These are phyloP conservation scores for Ogataea paraovalis DNA, from an alignment of 805 yeast species.

Conservation along the genomic window DNA sequence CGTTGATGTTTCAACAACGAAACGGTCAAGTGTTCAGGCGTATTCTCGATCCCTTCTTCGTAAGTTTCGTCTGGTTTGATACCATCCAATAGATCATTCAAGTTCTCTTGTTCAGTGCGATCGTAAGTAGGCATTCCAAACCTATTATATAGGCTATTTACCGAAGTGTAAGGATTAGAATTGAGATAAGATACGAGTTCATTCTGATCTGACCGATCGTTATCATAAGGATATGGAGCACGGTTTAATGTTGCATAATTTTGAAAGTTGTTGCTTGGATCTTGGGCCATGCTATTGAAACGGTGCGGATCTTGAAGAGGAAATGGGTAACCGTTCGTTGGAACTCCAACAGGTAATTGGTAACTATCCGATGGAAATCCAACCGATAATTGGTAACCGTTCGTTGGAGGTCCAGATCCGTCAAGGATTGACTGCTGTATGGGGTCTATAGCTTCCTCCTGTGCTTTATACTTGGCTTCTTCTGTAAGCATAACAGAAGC, in stretches of 20 bases:
- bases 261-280: too few relatives aligned
- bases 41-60: conserved; percentile 47
- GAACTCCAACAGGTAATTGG: too few relatives aligned
- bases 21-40: conserved; percentile 63
- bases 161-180: background rate
- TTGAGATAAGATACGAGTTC: background rate
- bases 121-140: background rate
- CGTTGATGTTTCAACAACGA: conserved; percentile 61
- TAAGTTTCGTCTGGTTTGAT: conserved; percentile 48
- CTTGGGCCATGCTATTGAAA: too few relatives aligned
- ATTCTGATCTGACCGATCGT: background rate
- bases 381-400: too few relatives aligned
- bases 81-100: conserved; percentile 41
- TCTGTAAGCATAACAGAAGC: background rate
- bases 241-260: too few relatives aligned
- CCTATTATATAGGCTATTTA: background rate
- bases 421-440: too few relatives aligned
- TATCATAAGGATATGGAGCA: background rate
- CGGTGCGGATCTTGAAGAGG: too few relatives aligned
- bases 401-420: too few relatives aligned
- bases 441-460: too few relatives aligned
- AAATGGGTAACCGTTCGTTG: too few relatives aligned
- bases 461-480: too few relatives aligned
- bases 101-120: conserved; percentile 20
- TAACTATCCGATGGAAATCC: too few relatives aligned